Evolutionary conservation across 2,329 filamentous ascomycete species (phyloP).

Genomic region (Lachnellula occidentalis): DNA sequence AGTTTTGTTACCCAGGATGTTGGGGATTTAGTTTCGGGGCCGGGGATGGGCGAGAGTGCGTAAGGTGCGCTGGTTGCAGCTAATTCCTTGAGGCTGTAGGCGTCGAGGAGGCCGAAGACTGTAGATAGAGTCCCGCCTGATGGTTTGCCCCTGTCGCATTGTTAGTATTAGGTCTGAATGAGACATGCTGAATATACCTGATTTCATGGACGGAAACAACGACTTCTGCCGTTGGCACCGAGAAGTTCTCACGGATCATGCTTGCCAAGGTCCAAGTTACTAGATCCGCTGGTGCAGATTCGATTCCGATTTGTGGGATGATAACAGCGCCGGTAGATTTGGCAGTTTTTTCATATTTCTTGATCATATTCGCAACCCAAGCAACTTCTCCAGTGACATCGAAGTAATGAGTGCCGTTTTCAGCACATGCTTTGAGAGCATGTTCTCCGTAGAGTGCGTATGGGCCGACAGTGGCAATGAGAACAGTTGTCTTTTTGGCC

Average conservation of each 20-base stretch:
- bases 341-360: conserved; percentile 50
- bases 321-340: conserved; percentile 51
- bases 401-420: conserved; percentile 58
- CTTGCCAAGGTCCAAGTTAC: conserved; percentile 46
- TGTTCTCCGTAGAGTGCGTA: conserved; percentile 52
- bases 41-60: conserved; percentile 50
- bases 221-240: conserved; percentile 47
- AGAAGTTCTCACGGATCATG: conserved; percentile 44
- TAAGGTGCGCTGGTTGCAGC: conserved; percentile 44
- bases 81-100: conserved; percentile 45
- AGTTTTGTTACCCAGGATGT: conserved; percentile 40
- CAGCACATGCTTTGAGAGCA: conserved; percentile 56
- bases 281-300: conserved; percentile 58
- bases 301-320: conserved; percentile 56
- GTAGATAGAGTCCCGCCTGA: conserved; percentile 68
- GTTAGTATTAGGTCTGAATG: conserved; percentile 1
- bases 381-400: conserved; percentile 58
- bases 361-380: conserved; percentile 55
- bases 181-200: conserved; percentile 28
- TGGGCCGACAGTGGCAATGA: conserved; percentile 56
- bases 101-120: conserved; percentile 52
- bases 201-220: conserved; percentile 44
- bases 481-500: conserved; percentile 49
- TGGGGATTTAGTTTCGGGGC: conserved; percentile 21
- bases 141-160: conserved; percentile 38